Percentiles rank a stretch among this genome's conserved stretches.
Evolutionary conservation across 306 rosid species (phyloP).

Genomic region (Trichosanthes truncata): DNA sequence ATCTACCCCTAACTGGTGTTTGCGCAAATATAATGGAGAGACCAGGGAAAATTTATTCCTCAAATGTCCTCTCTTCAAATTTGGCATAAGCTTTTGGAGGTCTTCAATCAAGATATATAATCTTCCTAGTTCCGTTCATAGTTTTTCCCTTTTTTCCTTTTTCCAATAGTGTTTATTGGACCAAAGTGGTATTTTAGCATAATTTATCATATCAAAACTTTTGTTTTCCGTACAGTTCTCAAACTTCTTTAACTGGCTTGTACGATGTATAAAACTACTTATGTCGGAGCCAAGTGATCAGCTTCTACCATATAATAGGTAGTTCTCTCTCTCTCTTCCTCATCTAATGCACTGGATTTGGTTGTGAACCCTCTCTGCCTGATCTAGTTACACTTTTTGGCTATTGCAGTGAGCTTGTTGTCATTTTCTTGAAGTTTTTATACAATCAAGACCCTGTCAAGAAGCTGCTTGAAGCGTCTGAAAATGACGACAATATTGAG

Average conservation of each 20-base stretch:
- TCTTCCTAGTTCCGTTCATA: not conserved
- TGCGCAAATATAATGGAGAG: not conserved
- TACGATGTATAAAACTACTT: constrained; percentile 77
- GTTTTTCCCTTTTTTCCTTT: not conserved
- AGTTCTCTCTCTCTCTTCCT: not conserved
- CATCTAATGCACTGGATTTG: constrained; percentile 14
- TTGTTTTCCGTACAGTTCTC: constrained; percentile 54
- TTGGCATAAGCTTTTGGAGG: not conserved
- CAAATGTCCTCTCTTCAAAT: not conserved
- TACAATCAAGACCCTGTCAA: constrained; percentile 89
- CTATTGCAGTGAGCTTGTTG: constrained; percentile 83
- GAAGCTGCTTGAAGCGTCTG: constrained; percentile 74
- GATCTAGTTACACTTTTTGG: constrained; percentile 18
- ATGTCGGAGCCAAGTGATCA: constrained; percentile 95
- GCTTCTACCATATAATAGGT: constrained; percentile 83
- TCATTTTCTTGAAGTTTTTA: constrained; percentile 76
- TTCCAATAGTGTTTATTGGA: not conserved
- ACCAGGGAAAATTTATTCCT: not conserved
- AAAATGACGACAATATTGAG: constrained; percentile 48
- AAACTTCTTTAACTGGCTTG: constrained; percentile 95
- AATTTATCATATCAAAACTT: not conserved
- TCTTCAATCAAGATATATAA: not conserved
- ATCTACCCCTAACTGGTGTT: not conserved
- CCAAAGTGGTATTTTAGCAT: no score
- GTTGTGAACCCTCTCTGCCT: constrained; percentile 42